Evolutionary conservation across 768 basidiomycete genomes (phyloP), one percentile per base, ranked within the genome.

Genomic region (Mycena vulgaris): DNA sequence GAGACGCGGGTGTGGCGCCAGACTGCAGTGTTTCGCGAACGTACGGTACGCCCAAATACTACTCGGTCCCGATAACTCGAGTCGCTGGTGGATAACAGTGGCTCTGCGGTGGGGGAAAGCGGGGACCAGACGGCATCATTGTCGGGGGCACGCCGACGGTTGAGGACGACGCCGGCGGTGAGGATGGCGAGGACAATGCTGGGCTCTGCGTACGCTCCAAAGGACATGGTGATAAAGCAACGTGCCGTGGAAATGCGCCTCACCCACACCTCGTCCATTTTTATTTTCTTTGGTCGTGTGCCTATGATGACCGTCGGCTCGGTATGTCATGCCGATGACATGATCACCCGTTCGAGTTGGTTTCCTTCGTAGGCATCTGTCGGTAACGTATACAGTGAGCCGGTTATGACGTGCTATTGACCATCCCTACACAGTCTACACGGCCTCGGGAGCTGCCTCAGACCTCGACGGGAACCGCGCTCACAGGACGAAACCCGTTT

Each of bases 81-180:
- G 35, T 69, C 72, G 21, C 45, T 60, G 13, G 72, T 73, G 35
- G 68, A 28, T 1, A 73, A 63, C 30, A 73, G 39, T 5, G 72
- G 72, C 61, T 73, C 72, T 16, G 63, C n/a, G 51, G 59, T 63
- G 8, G 72, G 57, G 48, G 72, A 73, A 17, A 73, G 59, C 8
- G 72, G 72, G 19, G 64, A 23, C 48, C 55, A 73, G n/a, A 52
- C 51, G 27, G 47, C 55, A 40, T 69, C 69, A 10, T 33, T 53
- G 33, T 66, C 61, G 53, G 53, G 7, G 21, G 33, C 33, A 13
- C 68, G 63, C n/a, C 71, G 66, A 5, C 72, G 63, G 57, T 73
- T 73, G 68, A 73, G 68, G 49, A 73, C 55, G 49, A 73, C 72
- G 19, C 72, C 72, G 33, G 72, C 72, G 25, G 68, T 66, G 30